Evolutionary conservation across 2,329 filamentous ascomycete genomes (phyloP), one percentile per base, ranked within the genome.

Genomic region (Penicillium rolfsii): DNA sequence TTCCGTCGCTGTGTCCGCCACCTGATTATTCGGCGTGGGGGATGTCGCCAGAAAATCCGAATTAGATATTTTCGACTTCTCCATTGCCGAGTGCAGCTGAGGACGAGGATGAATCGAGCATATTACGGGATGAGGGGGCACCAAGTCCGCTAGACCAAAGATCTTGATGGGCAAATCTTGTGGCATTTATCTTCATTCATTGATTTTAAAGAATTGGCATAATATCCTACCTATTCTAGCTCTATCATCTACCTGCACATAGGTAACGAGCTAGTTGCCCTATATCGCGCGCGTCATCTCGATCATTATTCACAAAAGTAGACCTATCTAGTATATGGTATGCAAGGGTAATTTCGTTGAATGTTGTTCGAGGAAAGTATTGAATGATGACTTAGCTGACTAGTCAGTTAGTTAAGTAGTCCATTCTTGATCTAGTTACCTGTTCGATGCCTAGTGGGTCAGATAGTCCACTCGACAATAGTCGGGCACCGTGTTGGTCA

Each of bases 401-500:
- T 30, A 30, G 28, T 30, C 7, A 30, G 28, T 30, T 4, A 30
- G 7, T 7, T 30, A 30, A 30, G 4, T 48, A 12, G 4, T 33
- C 1, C 19, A 22, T 22, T 22, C 19, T 22, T 22, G 19, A 22
- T 22, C 19, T 22, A 22, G 19, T 22, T 22, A 22, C 19, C 19
- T 33, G 12, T 35, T 14, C 7, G 22, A 19, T 33, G 48, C 28
- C 48, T 19, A 14, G 50, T 52, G 50, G 40, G 35, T 52, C 50
- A 52, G 35, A 8, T n/a, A 22, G 49, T 24, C 8, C 11, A 6
- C 24, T 52, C n/a, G 3, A 46, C 26, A n/a, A 14, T 48, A 7
- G 40, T 26, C 50, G 50, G 50, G 50, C 35, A 40, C 50, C 19
- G 19, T 28, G 12, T 52, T 52, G 22, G 50, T 52, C 35, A 40